These are phyloP conservation scores for Pseudogymnoascus sp. DNA, from an alignment of 2,329 filamentous ascomycete genomes.

Conservation along the genomic window DNA sequence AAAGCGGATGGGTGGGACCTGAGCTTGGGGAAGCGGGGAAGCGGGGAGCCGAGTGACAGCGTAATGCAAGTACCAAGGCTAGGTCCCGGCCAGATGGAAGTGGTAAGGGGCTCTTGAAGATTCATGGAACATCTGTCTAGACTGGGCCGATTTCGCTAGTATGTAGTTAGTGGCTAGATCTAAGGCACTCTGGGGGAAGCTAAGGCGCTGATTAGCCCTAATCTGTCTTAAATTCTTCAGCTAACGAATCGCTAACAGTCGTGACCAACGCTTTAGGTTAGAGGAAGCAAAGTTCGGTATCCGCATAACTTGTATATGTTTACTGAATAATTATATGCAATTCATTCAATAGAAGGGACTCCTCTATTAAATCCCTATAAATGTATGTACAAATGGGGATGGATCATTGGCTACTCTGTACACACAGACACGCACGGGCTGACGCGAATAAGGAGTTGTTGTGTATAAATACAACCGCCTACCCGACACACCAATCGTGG, in stretches of 20 bases:
- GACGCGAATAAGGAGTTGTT: background rate
- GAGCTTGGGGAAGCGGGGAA: background rate
- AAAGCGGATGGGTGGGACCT: background rate
- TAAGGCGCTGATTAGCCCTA: background rate
- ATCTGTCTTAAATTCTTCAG: background rate
- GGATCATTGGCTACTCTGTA: background rate
- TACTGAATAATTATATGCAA: background rate
- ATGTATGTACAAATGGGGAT: background rate
- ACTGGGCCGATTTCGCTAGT: background rate
- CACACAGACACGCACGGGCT: background rate
- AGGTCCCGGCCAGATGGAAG: background rate
- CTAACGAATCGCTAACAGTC: background rate
- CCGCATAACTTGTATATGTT: background rate
- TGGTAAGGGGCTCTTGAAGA: background rate
- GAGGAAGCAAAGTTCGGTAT: background rate
- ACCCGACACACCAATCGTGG: constrained; percentile 41
- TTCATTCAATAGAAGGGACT: no score
- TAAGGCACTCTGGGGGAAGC: background rate
- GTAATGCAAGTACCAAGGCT: background rate
- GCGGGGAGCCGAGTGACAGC: background rate
- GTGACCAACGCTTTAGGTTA: background rate
- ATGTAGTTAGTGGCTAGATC: background rate
- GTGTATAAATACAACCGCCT: constrained; percentile 15
- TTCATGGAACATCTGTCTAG: background rate
- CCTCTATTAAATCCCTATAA: no score